These are phyloP conservation scores for Acer saccharum DNA, from an alignment of 345 rosid species.

Conservation along the genomic window DNA sequence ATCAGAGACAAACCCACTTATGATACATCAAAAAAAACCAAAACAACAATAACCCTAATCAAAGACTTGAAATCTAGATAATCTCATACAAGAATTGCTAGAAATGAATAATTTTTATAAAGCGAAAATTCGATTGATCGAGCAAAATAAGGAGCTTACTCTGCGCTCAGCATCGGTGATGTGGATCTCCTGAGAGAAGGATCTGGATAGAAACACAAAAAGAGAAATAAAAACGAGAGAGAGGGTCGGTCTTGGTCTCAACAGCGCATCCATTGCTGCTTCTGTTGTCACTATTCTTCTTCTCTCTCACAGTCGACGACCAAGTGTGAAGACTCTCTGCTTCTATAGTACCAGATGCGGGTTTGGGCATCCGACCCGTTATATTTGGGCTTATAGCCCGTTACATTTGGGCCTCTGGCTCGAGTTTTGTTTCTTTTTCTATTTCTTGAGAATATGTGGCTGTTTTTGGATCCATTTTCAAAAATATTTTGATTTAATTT, in stretches of 20 bases:
- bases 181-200: constrained; percentile 56
- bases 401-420: too few relatives aligned
- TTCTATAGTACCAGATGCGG: background rate
- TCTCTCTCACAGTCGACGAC: constrained; percentile 7
- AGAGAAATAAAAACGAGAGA: constrained; percentile 37
- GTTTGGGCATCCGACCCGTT: too few relatives aligned
- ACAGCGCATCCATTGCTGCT: constrained; percentile 44
- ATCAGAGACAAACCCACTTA: background rate
- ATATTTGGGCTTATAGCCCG: background rate
- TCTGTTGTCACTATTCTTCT: constrained; percentile 5
- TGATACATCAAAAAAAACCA: too few relatives aligned
- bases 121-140: constrained; percentile 16
- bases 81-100: background rate
- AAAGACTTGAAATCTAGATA: background rate
- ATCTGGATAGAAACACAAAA: constrained; percentile 34
- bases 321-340: background rate
- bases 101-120: background rate
- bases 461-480: too few relatives aligned
- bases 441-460: too few relatives aligned
- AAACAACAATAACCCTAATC: background rate
- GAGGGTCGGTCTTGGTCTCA: constrained; percentile 34
- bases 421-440: too few relatives aligned
- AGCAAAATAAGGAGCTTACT: constrained; percentile 38
- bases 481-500: too few relatives aligned
- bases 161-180: constrained; percentile 90